Evolutionary conservation across 1,139 yeast species (phyloP), one percentile per base, ranked within the genome.

Genomic region (Yarrowia galli): DNA sequence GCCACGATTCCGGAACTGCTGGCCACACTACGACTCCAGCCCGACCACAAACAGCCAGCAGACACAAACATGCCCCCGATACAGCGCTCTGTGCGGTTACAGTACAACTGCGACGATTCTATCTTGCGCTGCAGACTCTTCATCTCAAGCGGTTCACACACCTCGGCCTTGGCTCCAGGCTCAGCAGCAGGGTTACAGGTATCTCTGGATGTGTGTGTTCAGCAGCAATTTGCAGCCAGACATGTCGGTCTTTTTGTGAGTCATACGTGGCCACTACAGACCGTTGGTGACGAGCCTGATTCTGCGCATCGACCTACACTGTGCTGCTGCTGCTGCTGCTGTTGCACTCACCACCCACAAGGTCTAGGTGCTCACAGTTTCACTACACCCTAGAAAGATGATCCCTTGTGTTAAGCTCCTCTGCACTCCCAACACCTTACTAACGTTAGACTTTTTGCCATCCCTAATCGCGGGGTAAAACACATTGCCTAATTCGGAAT

Each of bases 381-480:
- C 48, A 20, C 48, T 43, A 13, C n/a, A 28, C 32, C 32, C 32
- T 25, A 40, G 32, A 32, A 38, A 38, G 43, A 38, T 40, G 58
- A 35, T 38, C 45, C 46, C 25, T 23, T 43, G 48, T 15, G 46
- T 28, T 42, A 56, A 42, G 25, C 40, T 28, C 49, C 36, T 18
- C 38, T 40, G 48, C 43, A 28, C 64, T 58, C 64, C 64, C 64
- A 58, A 58, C 35, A 58, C 64, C 51, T 32, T 58, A 43, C 64
- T 58, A 58, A 58, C 64, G 23, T 28, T 58, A 58, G 64, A 58
- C 64, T 58, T 58, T 58, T 43, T 58, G 64, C 64, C 64, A 58
- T 58, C 64, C 64, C 64, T 58, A 58, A 58, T 58, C 64, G 64
- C 51, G 64, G 64, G 64, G 64, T 58, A 58, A 58, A 58, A 58